Conservation (phyloP, 2,329 filamentous ascomycete species). For the Botryotinia convoluta region DNA sequence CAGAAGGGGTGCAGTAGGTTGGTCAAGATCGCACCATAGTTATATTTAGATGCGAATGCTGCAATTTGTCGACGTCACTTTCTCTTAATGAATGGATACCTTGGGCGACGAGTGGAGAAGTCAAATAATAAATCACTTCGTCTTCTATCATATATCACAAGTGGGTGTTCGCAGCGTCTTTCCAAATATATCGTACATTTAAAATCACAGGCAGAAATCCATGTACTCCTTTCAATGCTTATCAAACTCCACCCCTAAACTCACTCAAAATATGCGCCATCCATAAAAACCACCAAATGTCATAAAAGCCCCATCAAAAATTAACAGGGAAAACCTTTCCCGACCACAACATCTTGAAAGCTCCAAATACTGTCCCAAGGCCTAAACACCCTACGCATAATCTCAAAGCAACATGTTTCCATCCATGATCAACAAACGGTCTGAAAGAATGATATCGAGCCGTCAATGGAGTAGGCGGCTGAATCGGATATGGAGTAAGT, state of each 20-base stretch:
- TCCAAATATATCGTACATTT: background rate
- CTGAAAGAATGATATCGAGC: conserved; percentile 15
- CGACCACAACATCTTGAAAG: conserved; percentile 1
- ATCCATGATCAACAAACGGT: conserved; percentile 14
- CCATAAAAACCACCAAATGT: background rate
- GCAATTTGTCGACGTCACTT: background rate
- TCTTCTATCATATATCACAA: background rate
- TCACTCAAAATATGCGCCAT: background rate
- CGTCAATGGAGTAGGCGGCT: conserved; percentile 9
- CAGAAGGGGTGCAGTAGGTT: background rate
- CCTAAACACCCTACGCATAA: conserved; percentile 3
- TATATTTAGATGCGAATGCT: background rate
- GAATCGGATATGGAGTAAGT: conserved; percentile 5
- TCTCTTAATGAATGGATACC: background rate
- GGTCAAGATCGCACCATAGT: rapidly evolving
- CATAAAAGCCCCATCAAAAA: background rate
- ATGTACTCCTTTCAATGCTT: background rate
- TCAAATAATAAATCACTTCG: background rate
- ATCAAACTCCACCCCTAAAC: background rate
- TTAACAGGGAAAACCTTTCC: background rate
- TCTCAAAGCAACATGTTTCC: conserved; percentile 1
- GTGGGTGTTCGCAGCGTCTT: background rate
- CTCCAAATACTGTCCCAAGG: background rate
- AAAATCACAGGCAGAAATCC: background rate
- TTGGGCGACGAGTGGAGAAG: background rate